Percentiles rank a stretch among this genome's conserved stretches.
Conservation (phyloP, 2,329 filamentous ascomycete genomes). For the Tolypocladium guangdongense region DNA sequence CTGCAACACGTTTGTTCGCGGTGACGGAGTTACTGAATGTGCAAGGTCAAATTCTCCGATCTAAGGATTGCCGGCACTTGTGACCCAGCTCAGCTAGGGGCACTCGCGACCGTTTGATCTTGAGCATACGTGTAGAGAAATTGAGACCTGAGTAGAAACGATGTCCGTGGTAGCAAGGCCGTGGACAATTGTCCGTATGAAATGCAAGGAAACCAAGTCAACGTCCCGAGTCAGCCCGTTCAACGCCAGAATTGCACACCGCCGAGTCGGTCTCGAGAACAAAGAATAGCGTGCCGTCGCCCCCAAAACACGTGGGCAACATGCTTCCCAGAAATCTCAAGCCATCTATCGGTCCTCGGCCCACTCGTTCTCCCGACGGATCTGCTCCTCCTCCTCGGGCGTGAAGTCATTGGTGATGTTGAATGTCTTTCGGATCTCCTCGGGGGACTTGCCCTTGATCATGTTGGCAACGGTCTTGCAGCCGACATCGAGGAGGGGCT, state of each 20-base stretch:
- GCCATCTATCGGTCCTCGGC: conserved; percentile 61
- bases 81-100: neutral
- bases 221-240: conserved; percentile 5
- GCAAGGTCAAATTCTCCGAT: neutral
- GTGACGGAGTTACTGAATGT: neutral
- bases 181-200: neutral
- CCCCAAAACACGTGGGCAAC: neutral
- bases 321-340: neutral
- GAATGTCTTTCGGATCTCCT: conserved; percentile 99
- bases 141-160: neutral
- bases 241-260: conserved; percentile 9
- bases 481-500: conserved; percentile 90
- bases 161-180: neutral
- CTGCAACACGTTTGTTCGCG: neutral
- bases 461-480: conserved; percentile 99
- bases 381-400: conserved; percentile 97
- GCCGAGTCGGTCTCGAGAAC: neutral
- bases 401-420: conserved; percentile 99
- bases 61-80: neutral
- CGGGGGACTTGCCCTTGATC: conserved; percentile 99
- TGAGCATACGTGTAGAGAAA: neutral
- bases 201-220: conserved; percentile 5
- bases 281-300: neutral
- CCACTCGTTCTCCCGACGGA: conserved; percentile 84
- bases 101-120: neutral